Evolutionary conservation across 208 protist species (phyloP), one percentile per base, ranked within the genome.

Genomic region (Acanthamoeba triangularis): DNA sequence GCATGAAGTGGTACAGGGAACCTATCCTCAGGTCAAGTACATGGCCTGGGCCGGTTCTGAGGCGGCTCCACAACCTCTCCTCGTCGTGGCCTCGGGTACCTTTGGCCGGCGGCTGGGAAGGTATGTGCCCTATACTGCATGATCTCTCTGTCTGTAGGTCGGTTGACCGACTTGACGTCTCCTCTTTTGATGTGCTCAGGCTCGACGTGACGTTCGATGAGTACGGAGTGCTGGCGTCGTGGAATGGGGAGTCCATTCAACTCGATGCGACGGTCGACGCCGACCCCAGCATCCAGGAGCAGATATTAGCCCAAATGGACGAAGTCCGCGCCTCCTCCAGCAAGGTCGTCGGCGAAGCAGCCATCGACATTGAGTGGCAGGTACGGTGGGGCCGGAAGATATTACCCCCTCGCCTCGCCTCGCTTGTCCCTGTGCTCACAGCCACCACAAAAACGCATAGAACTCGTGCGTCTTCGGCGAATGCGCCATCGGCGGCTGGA

Each of bases 161-260:
- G 2, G 18, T 41, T 49, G 0, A 5, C 47, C 23, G 28, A 59
- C 20, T 23, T 49, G 8, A 67, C 37, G 7, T 35, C 37, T 37
- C 18, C 61, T 10, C 61, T 13, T 72, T 72, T 5, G 7, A n/a
- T 67, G 1, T 30, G 20, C 14, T 13, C 0, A 82, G 74, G 35
- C 85, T 92, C 25, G 35, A 92, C 30, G 85, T 92, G 54, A 41
- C 16, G 23, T 93, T 93, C 33, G 69, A 93, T 18, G 88, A 93
- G 3, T 78, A 56, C 1, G 88, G 88, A 14, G 61, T 93, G 11
- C 16, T 93, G 44, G 80, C 56, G 16, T 74, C 56, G 14, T 93
- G 56, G 61, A 18, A 25, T 0, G 88, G 88, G 20, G 33, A 72
- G 7, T 7, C 61, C 0, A 56, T 93, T 20, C 80, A 63, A 3